Evolutionary conservation across 495 filamentous ascomycete species (phyloP).

Genomic region (Penicillium maclennaniae): DNA sequence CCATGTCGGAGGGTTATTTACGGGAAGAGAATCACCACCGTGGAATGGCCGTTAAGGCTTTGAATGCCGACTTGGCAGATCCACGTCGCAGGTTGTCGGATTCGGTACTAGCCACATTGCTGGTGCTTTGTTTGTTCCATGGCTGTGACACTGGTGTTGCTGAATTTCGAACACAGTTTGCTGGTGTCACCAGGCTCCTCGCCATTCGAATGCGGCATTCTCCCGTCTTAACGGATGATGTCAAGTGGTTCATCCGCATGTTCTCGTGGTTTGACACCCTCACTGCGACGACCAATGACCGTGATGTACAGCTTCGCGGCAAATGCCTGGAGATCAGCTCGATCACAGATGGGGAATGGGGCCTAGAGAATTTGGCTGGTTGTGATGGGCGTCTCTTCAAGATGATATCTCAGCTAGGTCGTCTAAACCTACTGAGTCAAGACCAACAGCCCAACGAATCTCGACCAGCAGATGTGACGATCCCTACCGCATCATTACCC

Average conservation of each 20-base stretch:
- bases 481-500: slow-evolving; percentile 35
- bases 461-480: slow-evolving; percentile 25
- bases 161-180: slow-evolving; percentile 90
- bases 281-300: slow-evolving; percentile 85
- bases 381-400: slow-evolving; percentile 82
- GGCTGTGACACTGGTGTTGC: slow-evolving; percentile 90
- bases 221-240: slow-evolving; percentile 58
- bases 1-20: slow-evolving; percentile 32
- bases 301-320: slow-evolving; percentile 80
- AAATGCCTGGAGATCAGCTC: slow-evolving; percentile 64
- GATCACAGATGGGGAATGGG: slow-evolving; percentile 64
- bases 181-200: slow-evolving; percentile 88
- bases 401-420: slow-evolving; percentile 70
- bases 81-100: slow-evolving; percentile 71
- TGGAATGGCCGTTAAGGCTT: slow-evolving; percentile 69
- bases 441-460: slow-evolving; percentile 50
- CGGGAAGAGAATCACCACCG: slow-evolving; percentile 83
- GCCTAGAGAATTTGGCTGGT: slow-evolving; percentile 80
- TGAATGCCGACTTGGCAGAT: slow-evolving; percentile 80
- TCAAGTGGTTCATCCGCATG: slow-evolving; percentile 91
- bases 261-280: slow-evolving; percentile 97
- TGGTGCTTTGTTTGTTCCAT: slow-evolving; percentile 87
- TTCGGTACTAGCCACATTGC: slow-evolving; percentile 80
- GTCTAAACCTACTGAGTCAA: slow-evolving; percentile 86
- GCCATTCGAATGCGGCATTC: slow-evolving; percentile 65